Conservation (phyloP, 768 basidiomycete genomes). For the Mycena metata region DNA sequence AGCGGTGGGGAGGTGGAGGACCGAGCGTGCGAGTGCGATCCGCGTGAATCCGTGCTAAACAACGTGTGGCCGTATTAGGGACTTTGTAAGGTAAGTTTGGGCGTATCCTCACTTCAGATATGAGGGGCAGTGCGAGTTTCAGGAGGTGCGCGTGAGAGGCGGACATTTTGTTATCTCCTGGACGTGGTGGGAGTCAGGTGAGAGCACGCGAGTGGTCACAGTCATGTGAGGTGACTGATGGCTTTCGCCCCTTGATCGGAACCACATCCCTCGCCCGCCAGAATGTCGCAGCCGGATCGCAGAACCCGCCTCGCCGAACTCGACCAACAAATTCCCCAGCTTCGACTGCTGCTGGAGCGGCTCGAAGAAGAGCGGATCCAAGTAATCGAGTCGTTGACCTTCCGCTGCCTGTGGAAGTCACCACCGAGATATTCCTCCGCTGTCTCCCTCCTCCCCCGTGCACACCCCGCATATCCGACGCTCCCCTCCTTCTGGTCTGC, state of each 20-base stretch:
- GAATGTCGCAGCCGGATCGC: too few species aligned
- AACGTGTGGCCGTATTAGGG: neutral
- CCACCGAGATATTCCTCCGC: too few species aligned
- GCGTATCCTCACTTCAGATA: constrained; percentile 46
- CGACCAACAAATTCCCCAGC: constrained; percentile 46
- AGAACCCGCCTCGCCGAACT: constrained; percentile 38
- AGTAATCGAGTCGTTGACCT: too few species aligned
- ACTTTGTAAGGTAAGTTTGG: too few species aligned
- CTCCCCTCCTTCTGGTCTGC: too few species aligned
- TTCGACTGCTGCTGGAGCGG: constrained; percentile 11
- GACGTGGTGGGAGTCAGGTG: neutral
- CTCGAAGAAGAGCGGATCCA: too few species aligned
- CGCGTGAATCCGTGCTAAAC: constrained; percentile 81
- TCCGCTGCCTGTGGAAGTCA: too few species aligned
- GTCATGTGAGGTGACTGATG: neutral
- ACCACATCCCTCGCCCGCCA: too few species aligned
- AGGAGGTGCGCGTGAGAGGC: constrained; percentile 59
- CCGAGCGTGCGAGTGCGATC: constrained; percentile 74
- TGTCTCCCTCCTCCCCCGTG: too few species aligned
- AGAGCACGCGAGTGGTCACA: too few species aligned
- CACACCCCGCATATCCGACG: too few species aligned
- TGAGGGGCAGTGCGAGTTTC: constrained; percentile 72
- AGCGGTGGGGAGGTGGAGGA: constrained; percentile 63
- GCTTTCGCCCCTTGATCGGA: too few species aligned
- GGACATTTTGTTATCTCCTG: constrained; percentile 23